Evolutionary conservation across 2,329 filamentous ascomycete species (phyloP), one percentile per base, ranked within the genome.

Genomic region (Colletotrichum sp.): DNA sequence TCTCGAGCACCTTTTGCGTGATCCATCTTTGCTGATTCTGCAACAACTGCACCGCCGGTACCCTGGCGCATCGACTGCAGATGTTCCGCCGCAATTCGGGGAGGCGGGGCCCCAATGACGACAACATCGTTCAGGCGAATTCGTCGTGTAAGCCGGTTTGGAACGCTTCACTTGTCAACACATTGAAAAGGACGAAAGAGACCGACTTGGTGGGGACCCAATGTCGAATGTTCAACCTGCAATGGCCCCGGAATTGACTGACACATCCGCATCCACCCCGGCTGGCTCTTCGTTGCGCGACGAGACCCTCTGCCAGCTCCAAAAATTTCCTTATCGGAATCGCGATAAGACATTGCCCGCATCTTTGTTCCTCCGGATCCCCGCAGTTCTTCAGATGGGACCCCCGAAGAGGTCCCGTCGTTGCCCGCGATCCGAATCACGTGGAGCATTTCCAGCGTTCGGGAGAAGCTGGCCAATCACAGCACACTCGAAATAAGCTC

Each of bases 1-100:
- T 92, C 7, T 80, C 81, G 28, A 90, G 74, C 34, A 86, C 88
- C 39, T 86, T 86, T 34, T 81, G 82, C 57, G 87, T 81, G 39
- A 90, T 79, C 57, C 81, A 81, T 78, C 89, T 85, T 18, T 78
- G 73, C 36, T 77, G 79, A 65, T 80, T 79, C 49, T 78, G 77
- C 63, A 81, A 80, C 16, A 72, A 66, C 39, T 34, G 75, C 21
- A 73, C 26, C 39, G 64, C 52, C 26, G 71, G 63, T 26, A 69
- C 26, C 24, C 39, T 62, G 52, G 66, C 69, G 76, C 77, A 77
- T 68, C 67, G 72, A 39, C 66, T 55, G 44, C 77, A 78, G 24
- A 75, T 77, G 26, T 49, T 65, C 26, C 62, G 77, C 39, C 71
- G 70, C 52, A 74, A 52, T 18, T 59, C 39, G 55, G 75, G 74